Evolutionary conservation across 352 stramenopile species (phyloP).

Genomic region (Pilasporangium apinafurcum): DNA sequence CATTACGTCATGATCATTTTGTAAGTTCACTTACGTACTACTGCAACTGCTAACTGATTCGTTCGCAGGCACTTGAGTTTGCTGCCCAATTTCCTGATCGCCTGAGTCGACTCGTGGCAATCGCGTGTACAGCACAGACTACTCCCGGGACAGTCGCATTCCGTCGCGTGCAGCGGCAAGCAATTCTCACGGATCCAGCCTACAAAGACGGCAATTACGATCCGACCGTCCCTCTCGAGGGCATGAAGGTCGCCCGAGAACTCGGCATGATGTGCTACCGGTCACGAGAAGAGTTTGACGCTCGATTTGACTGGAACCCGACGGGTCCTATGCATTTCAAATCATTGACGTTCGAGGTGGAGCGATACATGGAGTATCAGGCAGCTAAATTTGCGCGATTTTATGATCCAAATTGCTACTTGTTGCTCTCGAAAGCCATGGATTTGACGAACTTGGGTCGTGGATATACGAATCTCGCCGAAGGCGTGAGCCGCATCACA

Average conservation of each 20-base stretch:
- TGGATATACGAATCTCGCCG: slow-evolving; percentile 58
- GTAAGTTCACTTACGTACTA: no score
- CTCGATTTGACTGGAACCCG: slow-evolving; percentile 83
- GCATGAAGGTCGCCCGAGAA: slow-evolving; percentile 83
- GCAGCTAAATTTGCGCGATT: slow-evolving; percentile 78
- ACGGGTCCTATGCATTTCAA: slow-evolving; percentile 65
- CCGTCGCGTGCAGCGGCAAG: slow-evolving; percentile 75
- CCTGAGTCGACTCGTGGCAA: slow-evolving; percentile 59
- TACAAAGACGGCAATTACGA: slow-evolving; percentile 82
- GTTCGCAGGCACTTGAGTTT: slow-evolving; percentile 84
- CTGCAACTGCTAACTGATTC: no score
- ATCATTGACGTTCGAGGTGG: slow-evolving; percentile 80
- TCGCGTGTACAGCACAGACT: slow-evolving; percentile 84
- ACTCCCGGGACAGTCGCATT: slow-evolving; percentile 83
- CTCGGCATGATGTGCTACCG: slow-evolving; percentile 87
- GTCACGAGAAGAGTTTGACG: slow-evolving; percentile 84
- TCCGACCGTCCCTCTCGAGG: slow-evolving; percentile 41
- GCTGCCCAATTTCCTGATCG: slow-evolving; percentile 75
- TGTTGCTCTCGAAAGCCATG: slow-evolving; percentile 86
- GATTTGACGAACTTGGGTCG: slow-evolving; percentile 78
- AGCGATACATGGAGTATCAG: slow-evolving; percentile 90
- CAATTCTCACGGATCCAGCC: slow-evolving; percentile 66
- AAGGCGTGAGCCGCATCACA: slow-evolving; percentile 66
- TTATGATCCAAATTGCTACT: slow-evolving; percentile 87
- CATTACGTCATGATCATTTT: not conserved